Evolutionary conservation across 768 basidiomycete species (phyloP), one percentile per base, ranked within the genome.

Genomic region (Lactarius vividus): DNA sequence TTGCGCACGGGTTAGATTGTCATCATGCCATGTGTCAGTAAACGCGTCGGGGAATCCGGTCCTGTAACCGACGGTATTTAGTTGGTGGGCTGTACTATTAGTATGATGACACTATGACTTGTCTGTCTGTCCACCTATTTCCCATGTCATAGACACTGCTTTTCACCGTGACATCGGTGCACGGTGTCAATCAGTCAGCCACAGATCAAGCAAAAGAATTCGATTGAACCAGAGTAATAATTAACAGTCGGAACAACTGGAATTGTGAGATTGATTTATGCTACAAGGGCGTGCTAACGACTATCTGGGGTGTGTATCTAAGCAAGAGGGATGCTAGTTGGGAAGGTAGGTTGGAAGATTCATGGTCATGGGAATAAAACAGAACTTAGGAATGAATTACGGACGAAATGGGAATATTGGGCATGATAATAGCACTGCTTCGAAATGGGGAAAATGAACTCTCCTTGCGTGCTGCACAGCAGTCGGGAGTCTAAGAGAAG

Each of bases 391-490:
- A 40, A 40, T 26, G 5, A 7, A 44, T 44, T 4, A 23, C 23
- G 15, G 13, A 49, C 2, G 4, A 16, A 55, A 49, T 4, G n/a
- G 33, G 33, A 33, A 33, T 33, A 46, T 46, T 46, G 23, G 7
- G 52, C 28, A 31, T 52, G 39, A 11, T 23, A 37, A 42, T n/a
- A 46, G 44, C 62, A 57, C 56, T 7, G 56, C 42, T 40, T 42
- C 16, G n/a, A 28, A 57, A 10, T 9, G 6, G 23, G 23, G 46
- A 23, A 23, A 26, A 29, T 2, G 5, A 20, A 8, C 33, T 18
- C 18, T 57, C 42, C 31, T n/a, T 35, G 18, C n/a, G 42, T n/a
- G 29, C 37, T 29, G 64, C 64, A 52, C 59, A 60, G 65, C 61
- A 62, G 37, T 49, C 26, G 26, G 33, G 6, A 8, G 11, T 55